These are phyloP conservation scores for Pyracantha coccinea DNA, from an alignment of 331 rosid genomes.

Conservation along the genomic window DNA sequence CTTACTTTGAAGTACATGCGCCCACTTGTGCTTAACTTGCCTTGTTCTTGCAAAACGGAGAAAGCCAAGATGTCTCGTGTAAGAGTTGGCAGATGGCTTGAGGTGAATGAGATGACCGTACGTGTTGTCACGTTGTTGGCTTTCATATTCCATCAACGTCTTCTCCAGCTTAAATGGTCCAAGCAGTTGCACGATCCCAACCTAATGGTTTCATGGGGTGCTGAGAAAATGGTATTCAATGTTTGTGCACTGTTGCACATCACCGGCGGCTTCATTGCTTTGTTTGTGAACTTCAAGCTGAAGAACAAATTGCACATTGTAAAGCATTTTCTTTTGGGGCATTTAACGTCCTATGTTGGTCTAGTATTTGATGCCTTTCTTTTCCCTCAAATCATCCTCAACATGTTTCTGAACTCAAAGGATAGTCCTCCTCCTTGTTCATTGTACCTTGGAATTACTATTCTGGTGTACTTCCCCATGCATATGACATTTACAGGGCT, in stretches of 20 bases:
- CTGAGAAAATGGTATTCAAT: not conserved
- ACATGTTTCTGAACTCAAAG: not conserved
- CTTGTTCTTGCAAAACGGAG: not conserved
- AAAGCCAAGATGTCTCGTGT: not conserved
- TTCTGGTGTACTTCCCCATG: slow-evolving; percentile 46
- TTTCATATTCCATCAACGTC: not conserved
- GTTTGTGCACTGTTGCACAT: not conserved
- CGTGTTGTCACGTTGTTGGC: not conserved
- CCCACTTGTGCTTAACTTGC: not conserved
- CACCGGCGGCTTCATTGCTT: not conserved
- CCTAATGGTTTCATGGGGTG: not conserved
- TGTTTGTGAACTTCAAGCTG: not conserved
- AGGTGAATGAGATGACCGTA: not conserved
- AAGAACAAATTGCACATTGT: not conserved
- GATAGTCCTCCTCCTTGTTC: not conserved
- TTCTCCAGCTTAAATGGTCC: not conserved
- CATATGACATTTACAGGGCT: slow-evolving; percentile 36
- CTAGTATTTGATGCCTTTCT: not conserved
- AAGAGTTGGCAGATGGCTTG: not conserved
- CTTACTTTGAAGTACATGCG: not conserved
- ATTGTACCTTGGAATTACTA: slow-evolving; percentile 5
- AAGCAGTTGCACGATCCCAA: not conserved
- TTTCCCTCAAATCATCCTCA: not conserved
- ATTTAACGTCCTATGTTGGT: not conserved
- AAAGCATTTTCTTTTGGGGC: not conserved